Conservation (phyloP, 148 eudicot genomes). For the Rhododendron simsii region DNA sequence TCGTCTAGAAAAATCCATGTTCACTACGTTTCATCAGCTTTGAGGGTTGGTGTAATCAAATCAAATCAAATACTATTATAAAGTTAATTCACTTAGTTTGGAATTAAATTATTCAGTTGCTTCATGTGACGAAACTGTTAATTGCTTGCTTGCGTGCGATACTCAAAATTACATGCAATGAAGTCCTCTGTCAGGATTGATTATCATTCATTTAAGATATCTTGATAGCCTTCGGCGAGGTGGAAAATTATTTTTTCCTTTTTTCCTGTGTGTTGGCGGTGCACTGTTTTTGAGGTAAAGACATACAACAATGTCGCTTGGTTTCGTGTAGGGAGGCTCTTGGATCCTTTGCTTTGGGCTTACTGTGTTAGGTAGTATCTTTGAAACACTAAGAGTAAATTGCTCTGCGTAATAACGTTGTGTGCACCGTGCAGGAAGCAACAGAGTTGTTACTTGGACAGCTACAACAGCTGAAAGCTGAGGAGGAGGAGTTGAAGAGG, state of each 20-base stretch:
- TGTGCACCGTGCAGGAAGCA: conserved; percentile 53
- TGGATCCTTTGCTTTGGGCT: not conserved
- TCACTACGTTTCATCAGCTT: not conserved
- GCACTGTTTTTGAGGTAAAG: too few relatives aligned
- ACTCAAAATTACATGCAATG: not conserved
- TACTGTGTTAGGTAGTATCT: not conserved
- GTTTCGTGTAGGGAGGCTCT: not conserved
- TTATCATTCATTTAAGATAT: not conserved
- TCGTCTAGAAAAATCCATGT: not conserved
- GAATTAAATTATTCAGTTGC: not conserved
- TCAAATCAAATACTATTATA: not conserved
- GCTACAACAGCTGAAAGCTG: conserved; percentile 36
- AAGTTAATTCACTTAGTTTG: not conserved
- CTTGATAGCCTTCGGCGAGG: not conserved
- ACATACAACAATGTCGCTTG: too few relatives aligned
- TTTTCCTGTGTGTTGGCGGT: too few relatives aligned
- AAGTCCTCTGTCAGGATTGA: not conserved
- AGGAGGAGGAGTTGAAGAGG: conserved; percentile 37
- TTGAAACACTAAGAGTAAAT: not conserved
- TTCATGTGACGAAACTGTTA: not conserved
- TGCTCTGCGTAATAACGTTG: not conserved
- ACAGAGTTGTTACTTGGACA: conserved; percentile 43
- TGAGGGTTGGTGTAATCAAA: not conserved
- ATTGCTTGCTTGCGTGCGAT: not conserved
- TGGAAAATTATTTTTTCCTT: not conserved